These are phyloP conservation scores for Quercus tomentella DNA, from an alignment of 331 rosid genomes.

Conservation along the genomic window DNA sequence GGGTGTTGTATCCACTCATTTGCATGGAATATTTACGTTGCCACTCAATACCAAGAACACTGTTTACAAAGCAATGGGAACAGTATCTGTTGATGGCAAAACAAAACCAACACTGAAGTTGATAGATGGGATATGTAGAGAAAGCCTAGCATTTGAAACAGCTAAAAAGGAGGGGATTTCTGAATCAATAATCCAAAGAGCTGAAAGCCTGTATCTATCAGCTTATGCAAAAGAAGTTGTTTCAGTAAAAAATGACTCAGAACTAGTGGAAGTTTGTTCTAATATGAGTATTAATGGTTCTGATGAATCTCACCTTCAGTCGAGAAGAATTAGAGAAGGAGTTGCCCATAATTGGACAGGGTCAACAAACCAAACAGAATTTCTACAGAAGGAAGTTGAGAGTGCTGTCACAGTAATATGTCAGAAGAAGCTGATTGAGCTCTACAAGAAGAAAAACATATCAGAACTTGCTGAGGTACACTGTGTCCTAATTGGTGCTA, in stretches of 20 bases:
- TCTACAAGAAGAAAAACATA: slow-evolving; percentile 19
- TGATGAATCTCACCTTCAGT: slow-evolving; percentile 27
- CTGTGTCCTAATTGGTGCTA: slow-evolving; percentile 47
- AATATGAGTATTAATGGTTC: slow-evolving; percentile 25
- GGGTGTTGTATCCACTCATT: slow-evolving; percentile 94
- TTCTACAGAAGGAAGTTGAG: slow-evolving; percentile 50
- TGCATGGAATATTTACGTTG: slow-evolving; percentile 77
- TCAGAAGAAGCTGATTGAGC: slow-evolving; percentile 56
- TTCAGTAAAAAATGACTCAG: slow-evolving; percentile 19
- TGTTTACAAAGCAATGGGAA: slow-evolving; percentile 79
- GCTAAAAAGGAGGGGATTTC: slow-evolving; percentile 83
- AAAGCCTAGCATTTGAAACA: slow-evolving; percentile 97
- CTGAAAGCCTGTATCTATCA: slow-evolving; percentile 70
- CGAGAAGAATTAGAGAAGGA: slow-evolving; percentile 4
- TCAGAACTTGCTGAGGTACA: slow-evolving; percentile 33
- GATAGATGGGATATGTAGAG: slow-evolving; percentile 78
- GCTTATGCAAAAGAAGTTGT: slow-evolving; percentile 40
- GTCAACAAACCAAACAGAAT: slow-evolving; percentile 29
- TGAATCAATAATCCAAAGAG: slow-evolving; percentile 68
- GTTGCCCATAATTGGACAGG: slow-evolving; percentile 17
- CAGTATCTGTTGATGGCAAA: slow-evolving; percentile 52
- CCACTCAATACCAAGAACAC: slow-evolving; percentile 66
- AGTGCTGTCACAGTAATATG: slow-evolving; percentile 55
- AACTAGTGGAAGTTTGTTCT: slow-evolving; percentile 30
- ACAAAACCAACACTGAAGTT: slow-evolving; percentile 86